Conservation (phyloP, 2,329 filamentous ascomycete species). For the Ambrosiella cleistominuta region DNA sequence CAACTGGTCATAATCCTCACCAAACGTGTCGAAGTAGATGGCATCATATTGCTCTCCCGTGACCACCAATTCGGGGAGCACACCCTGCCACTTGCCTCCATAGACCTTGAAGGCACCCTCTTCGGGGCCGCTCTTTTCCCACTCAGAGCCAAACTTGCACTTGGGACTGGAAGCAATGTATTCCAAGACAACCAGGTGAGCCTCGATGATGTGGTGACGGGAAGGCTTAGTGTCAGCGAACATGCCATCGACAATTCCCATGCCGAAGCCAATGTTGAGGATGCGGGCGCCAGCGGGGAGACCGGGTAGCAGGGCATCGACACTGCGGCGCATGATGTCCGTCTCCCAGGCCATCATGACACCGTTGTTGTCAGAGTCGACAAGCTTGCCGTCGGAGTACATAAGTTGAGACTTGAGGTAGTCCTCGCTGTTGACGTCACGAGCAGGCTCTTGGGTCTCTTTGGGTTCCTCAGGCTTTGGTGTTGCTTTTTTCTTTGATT, state of each 20-base stretch:
- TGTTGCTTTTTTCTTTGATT: conserved; percentile 17
- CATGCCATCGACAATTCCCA: conserved; percentile 72
- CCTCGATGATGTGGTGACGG: conserved; percentile 70
- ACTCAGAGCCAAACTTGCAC: conserved; percentile 35
- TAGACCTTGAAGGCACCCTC: conserved; percentile 57
- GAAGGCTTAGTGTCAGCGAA: conserved; percentile 51
- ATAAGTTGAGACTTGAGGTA: conserved; percentile 52
- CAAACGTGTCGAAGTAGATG: conserved; percentile 97
- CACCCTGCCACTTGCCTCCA: conserved; percentile 61
- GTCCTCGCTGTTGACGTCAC: conserved; percentile 41
- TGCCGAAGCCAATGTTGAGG: conserved; percentile 77
- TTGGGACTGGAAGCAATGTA: conserved; percentile 31
- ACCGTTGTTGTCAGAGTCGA: conserved; percentile 61
- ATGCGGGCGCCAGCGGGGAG: conserved; percentile 40
- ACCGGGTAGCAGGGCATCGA: conserved; percentile 42
- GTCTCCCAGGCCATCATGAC: conserved; percentile 94
- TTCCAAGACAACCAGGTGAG: conserved; percentile 58
- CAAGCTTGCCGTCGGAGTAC: conserved; percentile 47
- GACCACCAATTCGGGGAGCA: conserved; percentile 50
- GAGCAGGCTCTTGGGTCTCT: conserved; percentile 19
- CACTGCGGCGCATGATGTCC: conserved; percentile 65
- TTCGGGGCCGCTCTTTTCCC: conserved; percentile 37
- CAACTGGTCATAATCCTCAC: conserved; percentile 77
- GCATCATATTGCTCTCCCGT: conserved; percentile 60
- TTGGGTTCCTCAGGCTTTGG: conserved; percentile 20